phyloP scores from a whole-genome alignment of 208 protist species.

The Leishmania guyanensis region DNA sequence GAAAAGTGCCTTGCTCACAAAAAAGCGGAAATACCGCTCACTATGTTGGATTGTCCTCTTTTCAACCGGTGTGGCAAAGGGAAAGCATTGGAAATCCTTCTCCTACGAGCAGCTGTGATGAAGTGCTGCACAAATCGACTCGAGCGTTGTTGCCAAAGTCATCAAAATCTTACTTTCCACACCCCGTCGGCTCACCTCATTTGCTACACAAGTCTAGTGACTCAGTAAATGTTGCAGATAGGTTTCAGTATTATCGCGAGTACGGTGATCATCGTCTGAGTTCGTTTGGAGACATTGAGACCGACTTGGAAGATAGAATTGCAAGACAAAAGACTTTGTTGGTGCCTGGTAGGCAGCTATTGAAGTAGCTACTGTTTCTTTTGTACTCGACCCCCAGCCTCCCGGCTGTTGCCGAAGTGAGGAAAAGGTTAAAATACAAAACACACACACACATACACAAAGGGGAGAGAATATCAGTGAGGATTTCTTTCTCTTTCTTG shows the following conservation, averaged over 20 bases:
- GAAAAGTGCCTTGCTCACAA: neutral
- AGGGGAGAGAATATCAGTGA: neutral
- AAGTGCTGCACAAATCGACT: neutral
- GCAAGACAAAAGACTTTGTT: neutral
- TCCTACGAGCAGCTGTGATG: neutral
- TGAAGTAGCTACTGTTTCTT: neutral
- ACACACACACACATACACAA: neutral
- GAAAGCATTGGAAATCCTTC: neutral
- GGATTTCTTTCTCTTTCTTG: neutral
- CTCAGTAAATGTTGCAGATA: slow-evolving; percentile 3
- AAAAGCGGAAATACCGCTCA: neutral
- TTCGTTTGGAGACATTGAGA: neutral
- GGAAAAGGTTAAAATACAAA: neutral
- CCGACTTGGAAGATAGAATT: slow-evolving; percentile 9
- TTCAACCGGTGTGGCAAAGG: neutral
- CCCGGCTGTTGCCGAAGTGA: neutral
- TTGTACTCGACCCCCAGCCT: neutral
- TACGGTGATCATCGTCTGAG: neutral
- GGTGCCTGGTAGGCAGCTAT: neutral
- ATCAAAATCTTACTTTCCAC: neutral
- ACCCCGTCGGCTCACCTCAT: neutral
- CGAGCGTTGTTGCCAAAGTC: neutral
- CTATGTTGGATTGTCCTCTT: neutral
- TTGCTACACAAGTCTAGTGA: neutral
- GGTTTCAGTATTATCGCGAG: neutral